Percentiles rank a stretch among this genome's conserved stretches.
These are phyloP conservation scores for Eutrema salsugineum DNA, from an alignment of 441 rosid species.

Conservation along the genomic window DNA sequence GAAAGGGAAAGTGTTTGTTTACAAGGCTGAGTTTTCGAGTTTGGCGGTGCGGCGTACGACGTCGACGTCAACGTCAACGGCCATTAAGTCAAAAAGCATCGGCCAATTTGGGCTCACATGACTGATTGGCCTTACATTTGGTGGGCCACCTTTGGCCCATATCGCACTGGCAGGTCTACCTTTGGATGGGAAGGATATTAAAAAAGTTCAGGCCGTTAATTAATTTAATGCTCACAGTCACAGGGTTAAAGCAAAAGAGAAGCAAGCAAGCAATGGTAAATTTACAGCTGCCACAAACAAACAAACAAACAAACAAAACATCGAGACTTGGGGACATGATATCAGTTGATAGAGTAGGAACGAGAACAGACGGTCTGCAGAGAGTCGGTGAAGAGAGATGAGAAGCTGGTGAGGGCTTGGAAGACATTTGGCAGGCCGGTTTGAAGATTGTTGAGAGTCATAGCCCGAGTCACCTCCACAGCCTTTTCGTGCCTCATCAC, in stretches of 20 bases:
- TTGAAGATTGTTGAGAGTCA: conserved; percentile 80
- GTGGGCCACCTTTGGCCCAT: not conserved
- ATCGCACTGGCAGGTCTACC: too few relatives aligned
- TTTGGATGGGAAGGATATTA: too few relatives aligned
- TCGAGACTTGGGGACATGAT: not conserved
- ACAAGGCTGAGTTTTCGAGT: not conserved
- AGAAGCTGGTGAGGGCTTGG: conserved; percentile 82
- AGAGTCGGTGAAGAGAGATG: conserved; percentile 58
- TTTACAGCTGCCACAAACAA: not conserved
- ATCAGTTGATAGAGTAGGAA: conserved; percentile 23
- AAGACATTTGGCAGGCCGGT: conserved; percentile 91
- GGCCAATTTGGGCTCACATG: not conserved
- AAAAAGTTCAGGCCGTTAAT: not conserved
- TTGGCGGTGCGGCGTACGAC: conserved; percentile 23
- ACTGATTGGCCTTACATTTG: not conserved
- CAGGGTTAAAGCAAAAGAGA: not conserved
- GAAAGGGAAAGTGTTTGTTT: conserved; percentile 12
- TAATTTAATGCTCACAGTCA: not conserved
- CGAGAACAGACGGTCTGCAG: conserved; percentile 58
- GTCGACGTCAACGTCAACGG: conserved; percentile 24
- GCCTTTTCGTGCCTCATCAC: conserved; percentile 80
- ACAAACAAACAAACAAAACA: not conserved
- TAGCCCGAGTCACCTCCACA: conserved; percentile 79
- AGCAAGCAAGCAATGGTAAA: not conserved
- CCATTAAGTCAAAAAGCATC: conserved; percentile 16